Percentiles rank a stretch among this genome's conserved stretches.
phyloP scores from a whole-genome alignment of 768 basidiomycete genomes.

The Galerina marginata region DNA sequence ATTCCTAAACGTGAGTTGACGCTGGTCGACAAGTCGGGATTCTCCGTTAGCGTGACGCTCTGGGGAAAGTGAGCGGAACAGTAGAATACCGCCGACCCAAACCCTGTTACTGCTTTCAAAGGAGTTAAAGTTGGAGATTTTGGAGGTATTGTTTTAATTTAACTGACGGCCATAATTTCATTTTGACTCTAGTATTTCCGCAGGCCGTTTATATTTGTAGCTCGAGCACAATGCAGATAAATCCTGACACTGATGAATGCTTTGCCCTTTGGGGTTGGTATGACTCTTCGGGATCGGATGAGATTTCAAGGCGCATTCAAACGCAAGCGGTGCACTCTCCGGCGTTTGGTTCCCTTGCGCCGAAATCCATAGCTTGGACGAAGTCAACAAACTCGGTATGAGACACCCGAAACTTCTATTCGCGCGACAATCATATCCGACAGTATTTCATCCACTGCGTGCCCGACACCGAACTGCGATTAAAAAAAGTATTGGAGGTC shows the following conservation, averaged over 20 bases:
- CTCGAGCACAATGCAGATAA: constrained; percentile 79
- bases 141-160: constrained; percentile 55
- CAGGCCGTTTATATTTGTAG: constrained; percentile 87
- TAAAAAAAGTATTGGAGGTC: constrained; percentile 82
- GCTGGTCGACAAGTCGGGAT: constrained; percentile 84
- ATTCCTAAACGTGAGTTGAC: constrained; percentile 89
- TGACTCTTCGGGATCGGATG: constrained; percentile 66
- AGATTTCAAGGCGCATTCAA: constrained; percentile 77
- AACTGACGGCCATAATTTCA: neutral
- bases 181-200: constrained; percentile 9
- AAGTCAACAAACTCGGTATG: constrained; percentile 79
- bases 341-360: constrained; percentile 61
- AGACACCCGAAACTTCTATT: constrained; percentile 64
- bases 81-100: constrained; percentile 55
- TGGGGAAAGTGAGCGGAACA: constrained; percentile 97
- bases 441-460: constrained; percentile 88
- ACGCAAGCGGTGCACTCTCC: constrained; percentile 44
- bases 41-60: constrained; percentile 81
- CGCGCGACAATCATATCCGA: constrained; percentile 84
- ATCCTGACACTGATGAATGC: constrained; percentile 92
- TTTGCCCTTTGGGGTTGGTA: constrained; percentile 92
- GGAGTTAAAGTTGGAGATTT: constrained; percentile 94
- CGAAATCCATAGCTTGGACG: constrained; percentile 73
- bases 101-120: constrained; percentile 90
- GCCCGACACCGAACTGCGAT: constrained; percentile 76